phyloP scores from a whole-genome alignment of 2,329 filamentous ascomycete species.

The Apiospora arundinis region DNA sequence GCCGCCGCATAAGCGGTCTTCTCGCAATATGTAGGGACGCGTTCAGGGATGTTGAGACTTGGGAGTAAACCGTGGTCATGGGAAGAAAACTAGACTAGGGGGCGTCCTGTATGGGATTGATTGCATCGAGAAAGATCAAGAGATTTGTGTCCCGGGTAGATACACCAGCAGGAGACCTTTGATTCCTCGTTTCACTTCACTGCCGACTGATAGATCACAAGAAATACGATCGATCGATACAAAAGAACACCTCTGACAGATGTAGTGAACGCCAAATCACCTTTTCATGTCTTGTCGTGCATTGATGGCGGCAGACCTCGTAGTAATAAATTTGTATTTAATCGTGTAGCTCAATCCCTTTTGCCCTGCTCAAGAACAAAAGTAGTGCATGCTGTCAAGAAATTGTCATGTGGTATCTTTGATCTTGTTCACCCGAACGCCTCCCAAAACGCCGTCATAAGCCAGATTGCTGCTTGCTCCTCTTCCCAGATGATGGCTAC shows the following conservation, averaged over 20 bases:
- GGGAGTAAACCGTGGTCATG: background rate
- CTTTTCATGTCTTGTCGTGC: background rate
- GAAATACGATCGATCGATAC: conserved; percentile 17
- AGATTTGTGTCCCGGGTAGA: conserved; percentile 11
- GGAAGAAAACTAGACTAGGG: conserved; percentile 1
- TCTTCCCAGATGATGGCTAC: conserved; percentile 18
- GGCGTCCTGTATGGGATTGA: background rate
- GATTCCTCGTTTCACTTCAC: conserved; percentile 11
- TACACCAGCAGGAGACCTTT: conserved; percentile 13
- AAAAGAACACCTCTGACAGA: background rate
- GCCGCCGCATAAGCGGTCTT: conserved; percentile 26
- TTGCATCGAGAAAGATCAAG: conserved; percentile 6
- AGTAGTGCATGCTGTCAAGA: background rate
- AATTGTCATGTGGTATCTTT: conserved; percentile 13
- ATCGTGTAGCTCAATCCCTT: background rate
- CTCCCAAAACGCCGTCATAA: background rate
- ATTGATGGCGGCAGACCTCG: background rate
- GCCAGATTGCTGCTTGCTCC: background rate
- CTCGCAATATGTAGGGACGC: background rate
- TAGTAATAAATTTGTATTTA: background rate
- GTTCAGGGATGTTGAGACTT: conserved; percentile 7
- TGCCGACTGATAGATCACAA: conserved; percentile 8
- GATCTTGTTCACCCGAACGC: background rate
- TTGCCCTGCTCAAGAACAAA: background rate
- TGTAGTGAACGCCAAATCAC: background rate